phyloP scores from a whole-genome alignment of 176 grass and related monocot species.

The Carex cristatella region DNA sequence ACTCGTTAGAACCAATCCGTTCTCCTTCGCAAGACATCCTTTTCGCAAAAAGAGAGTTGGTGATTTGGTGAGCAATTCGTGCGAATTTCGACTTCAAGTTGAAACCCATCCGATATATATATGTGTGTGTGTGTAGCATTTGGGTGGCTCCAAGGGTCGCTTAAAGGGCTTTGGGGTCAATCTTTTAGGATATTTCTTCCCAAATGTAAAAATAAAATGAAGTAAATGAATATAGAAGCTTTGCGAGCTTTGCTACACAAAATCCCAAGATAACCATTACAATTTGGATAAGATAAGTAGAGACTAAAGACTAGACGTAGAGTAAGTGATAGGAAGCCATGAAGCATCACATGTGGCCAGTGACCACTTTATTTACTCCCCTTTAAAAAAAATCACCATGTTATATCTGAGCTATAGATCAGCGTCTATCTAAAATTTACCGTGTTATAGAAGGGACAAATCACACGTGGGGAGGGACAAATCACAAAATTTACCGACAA shows the following conservation, averaged over 20 bases:
- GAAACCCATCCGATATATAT: too few relatives aligned
- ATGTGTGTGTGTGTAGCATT: not conserved
- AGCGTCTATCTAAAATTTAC: too few relatives aligned
- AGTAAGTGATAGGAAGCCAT: too few relatives aligned
- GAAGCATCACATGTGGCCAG: not conserved
- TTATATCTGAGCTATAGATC: too few relatives aligned
- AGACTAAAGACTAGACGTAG: not conserved
- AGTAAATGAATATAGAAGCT: not conserved
- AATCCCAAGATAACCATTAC: not conserved
- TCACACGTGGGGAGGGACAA: too few relatives aligned
- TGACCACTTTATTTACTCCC: not conserved
- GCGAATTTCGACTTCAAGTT: too few relatives aligned
- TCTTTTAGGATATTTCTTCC: not conserved
- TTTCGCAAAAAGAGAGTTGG: too few relatives aligned
- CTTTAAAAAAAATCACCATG: not conserved
- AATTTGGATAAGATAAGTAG: not conserved
- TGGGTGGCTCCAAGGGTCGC: not conserved
- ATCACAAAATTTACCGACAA: too few relatives aligned
- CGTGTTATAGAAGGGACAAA: too few relatives aligned
- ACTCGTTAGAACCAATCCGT: too few relatives aligned
- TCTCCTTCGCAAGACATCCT: too few relatives aligned
- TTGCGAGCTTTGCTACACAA: not conserved
- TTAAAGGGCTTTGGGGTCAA: not conserved
- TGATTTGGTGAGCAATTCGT: too few relatives aligned
- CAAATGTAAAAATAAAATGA: not conserved